Evolutionary conservation across 768 basidiomycete species (phyloP).

Genomic region (Phanerochaete carnosa): DNA sequence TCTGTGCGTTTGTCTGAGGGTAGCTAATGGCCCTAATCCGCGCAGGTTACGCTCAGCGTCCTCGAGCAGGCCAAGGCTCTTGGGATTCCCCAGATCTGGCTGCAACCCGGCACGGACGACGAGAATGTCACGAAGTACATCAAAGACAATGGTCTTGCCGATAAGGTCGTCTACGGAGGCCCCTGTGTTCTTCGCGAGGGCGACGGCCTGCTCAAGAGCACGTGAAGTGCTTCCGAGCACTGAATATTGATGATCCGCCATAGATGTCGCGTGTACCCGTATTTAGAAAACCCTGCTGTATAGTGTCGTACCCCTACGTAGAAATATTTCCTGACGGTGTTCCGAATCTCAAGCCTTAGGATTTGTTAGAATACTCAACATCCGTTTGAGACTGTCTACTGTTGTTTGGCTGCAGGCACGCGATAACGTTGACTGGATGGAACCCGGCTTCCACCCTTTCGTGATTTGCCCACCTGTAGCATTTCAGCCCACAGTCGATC

Average conservation of each 20-base stretch:
- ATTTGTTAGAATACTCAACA: not conserved
- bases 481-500: too few species aligned
- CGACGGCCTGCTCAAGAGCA: slow-evolving; percentile 41
- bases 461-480: too few species aligned
- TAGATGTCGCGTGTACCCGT: not conserved
- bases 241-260: not conserved
- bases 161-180: slow-evolving; percentile 76
- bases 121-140: slow-evolving; percentile 61
- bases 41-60: slow-evolving; percentile 65
- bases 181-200: slow-evolving; percentile 82
- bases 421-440: not conserved
- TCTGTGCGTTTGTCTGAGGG: not conserved
- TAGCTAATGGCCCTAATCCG: not conserved
- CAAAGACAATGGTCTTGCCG: slow-evolving; percentile 56
- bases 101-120: slow-evolving; percentile 87
- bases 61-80: slow-evolving; percentile 66
- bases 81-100: slow-evolving; percentile 78
- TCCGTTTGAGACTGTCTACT: not conserved
- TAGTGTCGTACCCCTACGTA: not conserved
- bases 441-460: not conserved
- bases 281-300: not conserved
- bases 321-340: not conserved
- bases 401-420: not conserved
- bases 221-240: not conserved
- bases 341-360: not conserved